Evolutionary conservation across 805 yeast genomes (phyloP), one percentile per base, ranked within the genome.

Genomic region (Priceomyces fermenticarens): DNA sequence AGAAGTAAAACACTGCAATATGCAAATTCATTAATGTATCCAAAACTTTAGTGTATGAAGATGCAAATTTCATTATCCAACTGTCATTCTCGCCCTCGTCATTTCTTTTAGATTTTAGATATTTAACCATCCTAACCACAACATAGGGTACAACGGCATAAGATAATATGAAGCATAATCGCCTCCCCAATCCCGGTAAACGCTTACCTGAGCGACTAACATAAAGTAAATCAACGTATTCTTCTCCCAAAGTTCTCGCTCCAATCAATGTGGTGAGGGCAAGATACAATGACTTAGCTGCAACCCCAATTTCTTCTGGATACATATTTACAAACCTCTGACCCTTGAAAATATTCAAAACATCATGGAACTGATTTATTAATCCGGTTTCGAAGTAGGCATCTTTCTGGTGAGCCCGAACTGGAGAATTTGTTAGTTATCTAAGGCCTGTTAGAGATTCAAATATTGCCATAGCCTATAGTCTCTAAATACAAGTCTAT

Each of bases 381-480:
- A 88, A 63, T 2, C 76, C 58, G 0, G 73, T 62, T 50, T 83
- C 85, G 32, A 87, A 78, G 51, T 83, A 87, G 3, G 79, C 73
- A 60, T 91, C 99, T 56, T 91, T 91, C 56, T 91, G 97, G 57
- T 88, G 83, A 2, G 97, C 88, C 39, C 97, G 75, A 29, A 91
- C 95, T 70, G 13, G 44, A 11, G n/a, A 8, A 14, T 17, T 30
- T 15, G 63, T 60, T 64, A 64, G 66, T 56, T 43, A 7, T 10
- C 27, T 8, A 27, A 16, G 33, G 30, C 3, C 4, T 2, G 10
- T n/a, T 8, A 20, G 27, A 27, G 6, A 8, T 10, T n/a, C 32
- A 39, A 37, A 38, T 23, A 11, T 30, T 17, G 13, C 25, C 11
- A 15, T 26, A 25, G 17, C 38, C 13, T 41, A 11, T 20, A 26